A percentile compares a stretch with the other conserved stretches of the same genome.
phyloP scores from a whole-genome alignment of 176 grass and related monocot genomes.

The Chrysopogon serrulatus region DNA sequence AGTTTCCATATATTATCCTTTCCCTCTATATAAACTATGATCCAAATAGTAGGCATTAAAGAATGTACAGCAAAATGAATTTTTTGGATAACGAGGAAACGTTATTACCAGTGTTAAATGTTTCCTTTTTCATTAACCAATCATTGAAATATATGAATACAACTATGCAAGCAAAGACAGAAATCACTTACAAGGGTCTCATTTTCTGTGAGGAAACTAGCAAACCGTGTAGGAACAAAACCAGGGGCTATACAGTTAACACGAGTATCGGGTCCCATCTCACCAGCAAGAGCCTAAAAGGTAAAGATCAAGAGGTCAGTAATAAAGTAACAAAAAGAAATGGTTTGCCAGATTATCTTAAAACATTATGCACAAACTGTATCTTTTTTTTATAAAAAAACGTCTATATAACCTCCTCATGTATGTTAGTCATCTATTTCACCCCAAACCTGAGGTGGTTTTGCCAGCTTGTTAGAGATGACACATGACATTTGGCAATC shows the following conservation, averaged over 20 bases:
- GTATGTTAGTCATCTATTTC: too few relatives aligned
- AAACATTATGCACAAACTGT: background rate
- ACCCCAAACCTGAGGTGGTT: too few relatives aligned
- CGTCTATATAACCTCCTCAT: too few relatives aligned
- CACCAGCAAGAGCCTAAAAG: constrained; percentile 78
- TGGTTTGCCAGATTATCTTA: background rate
- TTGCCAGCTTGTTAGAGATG: too few relatives aligned
- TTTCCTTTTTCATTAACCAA: background rate
- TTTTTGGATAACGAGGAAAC: background rate
- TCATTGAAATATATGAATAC: background rate
- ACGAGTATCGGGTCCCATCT: constrained; percentile 87
- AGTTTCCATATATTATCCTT: background rate
- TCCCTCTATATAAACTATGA: background rate
- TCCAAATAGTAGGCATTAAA: background rate
- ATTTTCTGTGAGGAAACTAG: constrained; percentile 75
- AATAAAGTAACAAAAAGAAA: background rate
- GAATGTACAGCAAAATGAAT: background rate
- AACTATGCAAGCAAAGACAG: background rate
- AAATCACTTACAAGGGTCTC: constrained; percentile 66
- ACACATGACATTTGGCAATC: too few relatives aligned
- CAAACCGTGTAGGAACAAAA: constrained; percentile 95
- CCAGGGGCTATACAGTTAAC: constrained; percentile 98
- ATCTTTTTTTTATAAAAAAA: too few relatives aligned
- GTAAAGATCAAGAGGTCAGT: background rate
- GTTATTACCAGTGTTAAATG: background rate